phyloP scores from a whole-genome alignment of 164 flowering plant genomes.

The grape (Vitis vinifera) region ASM3070453v1 NC_081810.1:21550501-21551000 shows the following conservation, averaged over 20 bases:
- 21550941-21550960: slow-evolving; percentile 98
- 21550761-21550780: background rate
- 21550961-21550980: slow-evolving; percentile 94
- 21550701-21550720: no score
- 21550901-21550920: slow-evolving; percentile 98
- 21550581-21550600: no score
- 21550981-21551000: slow-evolving; percentile 90
- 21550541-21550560: no score
- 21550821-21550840: no score
- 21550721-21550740: background rate
- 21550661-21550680: no score
- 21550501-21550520: no score
- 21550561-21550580: no score
- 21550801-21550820: background rate
- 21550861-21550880: background rate
- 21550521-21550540: no score
- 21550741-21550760: background rate
- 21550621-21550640: no score
- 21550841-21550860: background rate
- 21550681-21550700: no score
- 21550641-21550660: no score
- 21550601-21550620: no score
- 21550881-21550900: slow-evolving; percentile 1
- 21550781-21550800: background rate
- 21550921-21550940: slow-evolving; percentile 98